Evolutionary conservation across 768 basidiomycete species (phyloP).

Genomic region (Mycena olivaceomarginata): DNA sequence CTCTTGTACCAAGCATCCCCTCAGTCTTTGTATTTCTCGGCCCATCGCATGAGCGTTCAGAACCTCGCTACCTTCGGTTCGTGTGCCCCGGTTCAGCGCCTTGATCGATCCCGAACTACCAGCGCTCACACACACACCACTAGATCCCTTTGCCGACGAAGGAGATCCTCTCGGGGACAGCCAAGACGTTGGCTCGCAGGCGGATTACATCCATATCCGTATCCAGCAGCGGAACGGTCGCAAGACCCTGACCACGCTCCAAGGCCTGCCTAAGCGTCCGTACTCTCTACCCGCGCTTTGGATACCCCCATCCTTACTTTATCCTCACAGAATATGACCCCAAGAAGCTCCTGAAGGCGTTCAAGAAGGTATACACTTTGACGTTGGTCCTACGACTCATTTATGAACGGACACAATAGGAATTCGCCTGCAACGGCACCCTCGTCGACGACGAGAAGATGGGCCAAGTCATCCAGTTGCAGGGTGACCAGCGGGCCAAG

Average conservation of each 20-base stretch:
- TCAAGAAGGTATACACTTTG: constrained; percentile 88
- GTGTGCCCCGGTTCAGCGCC: constrained; percentile 48
- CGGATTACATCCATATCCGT: constrained; percentile 95
- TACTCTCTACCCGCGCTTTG: constrained; percentile 40
- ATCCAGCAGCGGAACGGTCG: constrained; percentile 99
- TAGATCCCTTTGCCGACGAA: constrained; percentile 98
- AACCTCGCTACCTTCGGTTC: constrained; percentile 89
- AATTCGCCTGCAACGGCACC: constrained; percentile 99
- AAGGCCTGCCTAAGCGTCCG: constrained; percentile 94
- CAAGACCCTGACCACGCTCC: constrained; percentile 98
- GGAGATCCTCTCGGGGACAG: constrained; percentile 86
- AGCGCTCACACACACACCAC: constrained; percentile 36
- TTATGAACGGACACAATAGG: constrained; percentile 64
- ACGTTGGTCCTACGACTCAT: constrained; percentile 9
- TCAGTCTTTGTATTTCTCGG: constrained; percentile 66
- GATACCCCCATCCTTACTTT: constrained; percentile 34
- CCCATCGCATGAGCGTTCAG: constrained; percentile 96
- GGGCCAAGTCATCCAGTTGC: constrained; percentile 98
- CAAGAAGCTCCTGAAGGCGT: constrained; percentile 98
- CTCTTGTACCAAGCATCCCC: constrained; percentile 59
- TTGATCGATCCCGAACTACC: constrained; percentile 46
- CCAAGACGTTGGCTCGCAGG: constrained; percentile 87
- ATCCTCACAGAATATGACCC: constrained; percentile 88
- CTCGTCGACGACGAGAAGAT: constrained; percentile 96
- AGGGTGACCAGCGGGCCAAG: constrained; percentile 97